A percentile compares a stretch with the other conserved stretches of the same genome.
Evolutionary conservation across 1,284 basidiomycete genomes (phyloP).

Genomic region (Papiliotrema terrestris): DNA sequence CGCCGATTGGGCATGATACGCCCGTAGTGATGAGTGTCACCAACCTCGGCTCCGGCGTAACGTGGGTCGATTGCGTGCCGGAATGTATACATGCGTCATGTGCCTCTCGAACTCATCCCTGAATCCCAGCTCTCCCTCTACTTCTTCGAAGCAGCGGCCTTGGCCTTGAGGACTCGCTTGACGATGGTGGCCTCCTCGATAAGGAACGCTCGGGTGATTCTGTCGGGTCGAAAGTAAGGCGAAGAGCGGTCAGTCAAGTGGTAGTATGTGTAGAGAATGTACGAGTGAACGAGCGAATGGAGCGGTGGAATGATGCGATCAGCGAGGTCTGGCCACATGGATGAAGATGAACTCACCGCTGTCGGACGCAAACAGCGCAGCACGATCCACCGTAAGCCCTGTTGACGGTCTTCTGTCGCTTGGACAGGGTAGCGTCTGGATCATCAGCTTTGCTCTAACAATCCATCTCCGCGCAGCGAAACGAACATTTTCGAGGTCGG

Average conservation of each 20-base stretch:
- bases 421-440: slow-evolving; percentile 78
- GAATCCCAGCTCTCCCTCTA: slow-evolving; percentile 20
- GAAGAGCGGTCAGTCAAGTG: neutral
- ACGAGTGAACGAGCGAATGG: slow-evolving; percentile 1
- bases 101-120: neutral
- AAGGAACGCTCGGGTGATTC: slow-evolving; percentile 96
- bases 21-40: no score
- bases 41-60: no score
- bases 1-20: no score
- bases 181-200: slow-evolving; percentile 99
- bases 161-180: slow-evolving; percentile 97
- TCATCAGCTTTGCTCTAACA: slow-evolving; percentile 2
- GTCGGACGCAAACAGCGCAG: slow-evolving; percentile 88
- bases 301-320: no score
- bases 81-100: neutral
- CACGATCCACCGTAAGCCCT: slow-evolving; percentile 93
- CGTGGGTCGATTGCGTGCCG: neutral
- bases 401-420: slow-evolving; percentile 90
- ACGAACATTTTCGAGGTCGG: slow-evolving; percentile 72
- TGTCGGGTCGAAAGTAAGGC: slow-evolving; percentile 39
- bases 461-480: neutral
- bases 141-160: slow-evolving; percentile 48
- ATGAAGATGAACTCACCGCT: slow-evolving; percentile 60
- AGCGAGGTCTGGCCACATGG: neutral
- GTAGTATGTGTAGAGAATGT: neutral